Conservation (phyloP, 495 filamentous ascomycete species). For the Hyaloscypha hepaticicola region DNA sequence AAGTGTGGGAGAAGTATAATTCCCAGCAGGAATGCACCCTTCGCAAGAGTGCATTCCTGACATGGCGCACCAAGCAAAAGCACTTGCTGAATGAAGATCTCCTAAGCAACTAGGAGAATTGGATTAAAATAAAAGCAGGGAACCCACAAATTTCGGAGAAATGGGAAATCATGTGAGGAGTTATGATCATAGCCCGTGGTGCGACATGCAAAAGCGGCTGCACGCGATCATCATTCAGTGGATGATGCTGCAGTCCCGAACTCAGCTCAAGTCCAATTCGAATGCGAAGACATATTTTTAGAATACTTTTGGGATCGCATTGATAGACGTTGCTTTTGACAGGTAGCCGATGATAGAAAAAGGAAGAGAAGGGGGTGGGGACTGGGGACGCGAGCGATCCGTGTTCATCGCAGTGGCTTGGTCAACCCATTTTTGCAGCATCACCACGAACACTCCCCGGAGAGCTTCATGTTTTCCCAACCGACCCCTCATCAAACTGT, state of each 20-base stretch:
- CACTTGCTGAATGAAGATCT: neutral
- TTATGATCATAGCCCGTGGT: neutral
- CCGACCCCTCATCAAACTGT: too few species aligned
- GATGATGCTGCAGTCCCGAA: neutral
- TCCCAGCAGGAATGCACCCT: conserved; percentile 14
- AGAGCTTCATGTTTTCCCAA: neutral
- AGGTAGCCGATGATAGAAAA: neutral
- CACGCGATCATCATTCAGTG: neutral
- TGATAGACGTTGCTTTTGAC: conserved; percentile 1
- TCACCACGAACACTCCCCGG: neutral
- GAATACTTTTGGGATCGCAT: neutral
- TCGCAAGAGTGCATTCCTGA: conserved; percentile 3
- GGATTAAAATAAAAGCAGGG: neutral
- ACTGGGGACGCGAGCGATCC: neutral
- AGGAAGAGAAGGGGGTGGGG: neutral
- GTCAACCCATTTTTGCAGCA: neutral
- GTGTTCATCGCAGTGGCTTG: neutral
- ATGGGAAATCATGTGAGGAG: neutral
- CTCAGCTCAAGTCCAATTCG: neutral
- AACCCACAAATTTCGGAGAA: neutral
- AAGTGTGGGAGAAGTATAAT: conserved; percentile 2
- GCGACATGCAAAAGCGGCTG: neutral
- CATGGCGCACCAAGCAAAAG: conserved; percentile 32
- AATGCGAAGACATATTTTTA: conserved; percentile 5
- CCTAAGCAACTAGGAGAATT: neutral